Evolutionary conservation across 306 rosid species (phyloP).

Genomic region (Pueraria montana): DNA sequence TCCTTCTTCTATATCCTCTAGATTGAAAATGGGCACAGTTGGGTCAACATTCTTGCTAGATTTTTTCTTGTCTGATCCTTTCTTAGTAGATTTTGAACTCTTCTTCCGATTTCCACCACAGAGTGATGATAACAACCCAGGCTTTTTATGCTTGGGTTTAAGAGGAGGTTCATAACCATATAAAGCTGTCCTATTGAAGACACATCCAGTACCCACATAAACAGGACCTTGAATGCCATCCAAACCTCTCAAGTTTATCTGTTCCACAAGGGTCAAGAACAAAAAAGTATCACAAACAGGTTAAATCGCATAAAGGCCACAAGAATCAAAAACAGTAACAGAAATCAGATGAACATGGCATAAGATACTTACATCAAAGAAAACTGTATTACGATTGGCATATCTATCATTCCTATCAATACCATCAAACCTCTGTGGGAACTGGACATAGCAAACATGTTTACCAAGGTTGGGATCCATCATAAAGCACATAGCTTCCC

Average conservation of each 20-base stretch:
- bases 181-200: constrained; percentile 92
- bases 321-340: constrained; percentile 11
- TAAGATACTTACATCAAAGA: constrained; percentile 85
- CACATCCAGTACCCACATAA: constrained; percentile 98
- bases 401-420: constrained; percentile 94
- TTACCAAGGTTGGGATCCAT: constrained; percentile 99
- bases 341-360: background rate
- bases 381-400: constrained; percentile 95
- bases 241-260: constrained; percentile 98
- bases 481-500: constrained; percentile 98
- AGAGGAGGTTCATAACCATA: constrained; percentile 96
- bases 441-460: constrained; percentile 92
- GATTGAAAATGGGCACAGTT: constrained; percentile 83
- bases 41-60: constrained; percentile 80
- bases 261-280: constrained; percentile 42
- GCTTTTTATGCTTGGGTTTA: constrained; percentile 83
- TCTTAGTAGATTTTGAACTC: constrained; percentile 76
- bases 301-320: background rate
- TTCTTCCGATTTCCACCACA: constrained; percentile 83
- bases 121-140: constrained; percentile 72
- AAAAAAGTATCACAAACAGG: constrained; percentile 19
- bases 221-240: constrained; percentile 99
- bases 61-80: constrained; percentile 85
- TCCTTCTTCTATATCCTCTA: constrained; percentile 97
- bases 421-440: constrained; percentile 98